Conservation (phyloP, 768 basidiomycete species). For the Gymnopilus junonius region DNA sequence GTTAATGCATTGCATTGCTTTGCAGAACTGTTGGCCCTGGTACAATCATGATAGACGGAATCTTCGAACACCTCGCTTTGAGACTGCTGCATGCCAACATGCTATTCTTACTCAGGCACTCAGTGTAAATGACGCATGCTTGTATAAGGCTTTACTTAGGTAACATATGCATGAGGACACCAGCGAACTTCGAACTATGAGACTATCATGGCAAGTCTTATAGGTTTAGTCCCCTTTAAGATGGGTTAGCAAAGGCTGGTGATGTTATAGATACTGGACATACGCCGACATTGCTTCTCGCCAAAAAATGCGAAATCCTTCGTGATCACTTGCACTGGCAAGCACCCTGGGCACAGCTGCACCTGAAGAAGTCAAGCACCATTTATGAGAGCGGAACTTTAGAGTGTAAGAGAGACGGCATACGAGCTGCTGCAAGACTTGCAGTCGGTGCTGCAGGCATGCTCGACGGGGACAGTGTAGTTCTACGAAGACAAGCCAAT, state of each 20-base stretch:
- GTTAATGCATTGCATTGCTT: neutral
- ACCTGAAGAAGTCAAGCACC: conserved; percentile 3
- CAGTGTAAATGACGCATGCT: neutral
- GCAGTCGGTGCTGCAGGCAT: conserved; percentile 28
- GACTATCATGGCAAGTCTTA: no score
- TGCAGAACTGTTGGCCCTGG: neutral
- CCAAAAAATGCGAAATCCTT: no score
- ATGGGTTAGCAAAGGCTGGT: no score
- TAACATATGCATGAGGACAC: no score
- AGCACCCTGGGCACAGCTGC: conserved; percentile 5
- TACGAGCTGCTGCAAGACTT: conserved; percentile 32
- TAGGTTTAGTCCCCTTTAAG: no score
- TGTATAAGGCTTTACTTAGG: neutral
- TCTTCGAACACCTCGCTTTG: neutral
- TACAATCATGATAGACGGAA: neutral
- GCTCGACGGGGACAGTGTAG: conserved; percentile 29
- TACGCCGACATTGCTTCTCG: no score
- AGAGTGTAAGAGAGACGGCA: neutral
- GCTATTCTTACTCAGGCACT: neutral
- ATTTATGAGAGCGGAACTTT: neutral
- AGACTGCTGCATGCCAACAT: neutral
- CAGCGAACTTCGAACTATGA: no score
- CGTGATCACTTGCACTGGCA: conserved; percentile 12
- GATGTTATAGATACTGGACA: neutral
- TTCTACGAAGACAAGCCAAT: neutral